phyloP scores from a whole-genome alignment of 1,139 yeast species.

The Suhomyces ambrosiae region DNA sequence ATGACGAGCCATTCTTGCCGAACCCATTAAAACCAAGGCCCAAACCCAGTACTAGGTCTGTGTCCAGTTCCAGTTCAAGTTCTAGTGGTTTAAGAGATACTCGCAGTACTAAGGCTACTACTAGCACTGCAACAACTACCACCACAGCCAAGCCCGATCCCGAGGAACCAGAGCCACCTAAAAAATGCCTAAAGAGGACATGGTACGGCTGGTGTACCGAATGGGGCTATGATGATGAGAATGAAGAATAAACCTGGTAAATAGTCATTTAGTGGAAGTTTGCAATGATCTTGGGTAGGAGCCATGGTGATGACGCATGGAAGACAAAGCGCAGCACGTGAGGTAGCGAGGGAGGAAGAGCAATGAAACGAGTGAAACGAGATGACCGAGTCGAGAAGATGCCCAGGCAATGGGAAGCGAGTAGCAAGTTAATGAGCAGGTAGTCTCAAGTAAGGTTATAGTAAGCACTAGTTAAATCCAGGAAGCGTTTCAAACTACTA shows the following conservation, averaged over 20 bases:
- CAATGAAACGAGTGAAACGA: not conserved
- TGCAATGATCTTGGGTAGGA: not conserved
- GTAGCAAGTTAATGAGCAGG: too few relatives aligned
- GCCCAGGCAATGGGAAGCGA: too few relatives aligned
- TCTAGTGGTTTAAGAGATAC: not conserved
- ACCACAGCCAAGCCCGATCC: conserved; percentile 13
- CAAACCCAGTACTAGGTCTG: conserved; percentile 1
- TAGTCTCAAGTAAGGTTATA: too few relatives aligned
- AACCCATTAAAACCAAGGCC: conserved; percentile 37
- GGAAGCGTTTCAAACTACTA: too few relatives aligned
- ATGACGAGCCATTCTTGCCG: conserved; percentile 42
- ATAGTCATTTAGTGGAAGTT: not conserved
- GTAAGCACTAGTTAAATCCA: too few relatives aligned
- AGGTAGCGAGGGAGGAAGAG: not conserved
- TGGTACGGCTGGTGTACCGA: conserved; percentile 52
- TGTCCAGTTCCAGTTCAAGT: not conserved
- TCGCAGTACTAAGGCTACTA: conserved; percentile 6
- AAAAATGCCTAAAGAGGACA: conserved; percentile 44
- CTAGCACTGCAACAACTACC: conserved; percentile 10
- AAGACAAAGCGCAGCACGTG: not conserved
- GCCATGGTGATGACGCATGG: conserved; percentile 2
- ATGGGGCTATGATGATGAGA: conserved; percentile 36
- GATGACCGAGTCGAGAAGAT: too few relatives aligned
- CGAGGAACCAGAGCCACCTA: conserved; percentile 22
- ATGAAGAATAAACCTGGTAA: conserved; percentile 1